phyloP scores from a whole-genome alignment of 2,329 filamentous ascomycete species.

The Epichloe typhina region DNA sequence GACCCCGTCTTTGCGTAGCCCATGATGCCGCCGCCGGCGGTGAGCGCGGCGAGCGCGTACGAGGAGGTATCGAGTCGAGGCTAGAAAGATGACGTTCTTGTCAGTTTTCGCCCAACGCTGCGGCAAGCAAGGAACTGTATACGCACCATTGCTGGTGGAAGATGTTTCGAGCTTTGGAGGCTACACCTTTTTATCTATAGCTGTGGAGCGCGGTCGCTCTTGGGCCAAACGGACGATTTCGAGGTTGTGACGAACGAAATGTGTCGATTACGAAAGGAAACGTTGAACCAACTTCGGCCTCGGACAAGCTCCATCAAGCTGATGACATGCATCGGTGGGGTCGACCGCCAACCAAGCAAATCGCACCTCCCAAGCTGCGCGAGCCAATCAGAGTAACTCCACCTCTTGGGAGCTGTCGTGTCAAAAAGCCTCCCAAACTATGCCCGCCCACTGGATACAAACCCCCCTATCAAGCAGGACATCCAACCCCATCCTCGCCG shows the following conservation, averaged over 20 bases:
- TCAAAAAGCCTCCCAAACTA: conserved; percentile 2
- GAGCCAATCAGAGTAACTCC: conserved; percentile 18
- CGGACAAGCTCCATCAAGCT: background rate
- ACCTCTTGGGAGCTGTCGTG: conserved; percentile 25
- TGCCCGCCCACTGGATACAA: too few relatives aligned
- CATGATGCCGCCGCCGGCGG: conserved; percentile 73
- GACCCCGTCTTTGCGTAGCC: conserved; percentile 80
- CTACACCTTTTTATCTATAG: background rate
- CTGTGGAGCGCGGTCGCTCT: too few relatives aligned
- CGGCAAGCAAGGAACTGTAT: background rate
- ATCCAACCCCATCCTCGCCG: conserved; percentile 1
- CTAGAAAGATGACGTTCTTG: background rate
- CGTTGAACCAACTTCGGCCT: background rate
- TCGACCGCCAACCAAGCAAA: background rate
- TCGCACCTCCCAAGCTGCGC: background rate
- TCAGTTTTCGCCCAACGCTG: background rate
- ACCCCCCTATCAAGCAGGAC: background rate
- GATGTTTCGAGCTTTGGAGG: background rate
- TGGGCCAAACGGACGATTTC: too few relatives aligned
- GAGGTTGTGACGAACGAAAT: too few relatives aligned
- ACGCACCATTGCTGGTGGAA: background rate
- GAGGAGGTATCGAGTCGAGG: conserved; percentile 42
- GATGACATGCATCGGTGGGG: background rate
- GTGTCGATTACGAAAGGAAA: conserved; percentile 1
- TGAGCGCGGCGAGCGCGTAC: conserved; percentile 66